Conservation (phyloP, 2,329 filamentous ascomycete genomes). For the Fusarium tupiense region DNA sequence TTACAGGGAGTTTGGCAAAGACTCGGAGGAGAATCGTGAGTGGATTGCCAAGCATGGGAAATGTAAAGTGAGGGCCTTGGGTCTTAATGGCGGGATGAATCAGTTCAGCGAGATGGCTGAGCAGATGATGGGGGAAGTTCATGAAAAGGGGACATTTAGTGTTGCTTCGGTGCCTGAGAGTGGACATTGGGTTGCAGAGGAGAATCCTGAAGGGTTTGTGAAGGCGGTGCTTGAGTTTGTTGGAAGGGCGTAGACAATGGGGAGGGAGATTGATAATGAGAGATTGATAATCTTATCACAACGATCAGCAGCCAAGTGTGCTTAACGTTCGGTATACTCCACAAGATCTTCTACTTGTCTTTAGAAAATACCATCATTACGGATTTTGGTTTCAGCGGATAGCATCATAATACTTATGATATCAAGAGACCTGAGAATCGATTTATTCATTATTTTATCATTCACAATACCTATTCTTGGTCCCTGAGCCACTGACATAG, state of each 20-base stretch:
- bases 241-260: background rate
- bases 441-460: too few species aligned
- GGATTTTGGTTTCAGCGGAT: too few species aligned
- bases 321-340: background rate
- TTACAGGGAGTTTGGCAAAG: constrained; percentile 2
- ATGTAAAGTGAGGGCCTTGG: constrained; percentile 10
- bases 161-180: constrained; percentile 10
- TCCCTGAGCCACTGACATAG: constrained; percentile 3
- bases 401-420: too few species aligned
- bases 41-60: constrained; percentile 24
- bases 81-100: constrained; percentile 3
- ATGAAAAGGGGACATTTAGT: constrained; percentile 6
- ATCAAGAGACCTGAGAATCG: background rate
- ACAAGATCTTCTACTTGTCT: background rate
- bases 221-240: constrained; percentile 11
- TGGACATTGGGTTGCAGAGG: constrained; percentile 19
- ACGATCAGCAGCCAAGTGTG: background rate
- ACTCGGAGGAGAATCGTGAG: constrained; percentile 18
- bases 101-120: constrained; percentile 18
- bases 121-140: constrained; percentile 15
- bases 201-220: constrained; percentile 17
- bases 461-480: background rate
- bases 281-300: constrained; percentile 35
- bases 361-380: too few species aligned
- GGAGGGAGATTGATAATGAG: background rate